Evolutionary conservation across 1,284 basidiomycete genomes (phyloP), one percentile per base, ranked within the genome.

Genomic region (Cryptococcus sp.): DNA sequence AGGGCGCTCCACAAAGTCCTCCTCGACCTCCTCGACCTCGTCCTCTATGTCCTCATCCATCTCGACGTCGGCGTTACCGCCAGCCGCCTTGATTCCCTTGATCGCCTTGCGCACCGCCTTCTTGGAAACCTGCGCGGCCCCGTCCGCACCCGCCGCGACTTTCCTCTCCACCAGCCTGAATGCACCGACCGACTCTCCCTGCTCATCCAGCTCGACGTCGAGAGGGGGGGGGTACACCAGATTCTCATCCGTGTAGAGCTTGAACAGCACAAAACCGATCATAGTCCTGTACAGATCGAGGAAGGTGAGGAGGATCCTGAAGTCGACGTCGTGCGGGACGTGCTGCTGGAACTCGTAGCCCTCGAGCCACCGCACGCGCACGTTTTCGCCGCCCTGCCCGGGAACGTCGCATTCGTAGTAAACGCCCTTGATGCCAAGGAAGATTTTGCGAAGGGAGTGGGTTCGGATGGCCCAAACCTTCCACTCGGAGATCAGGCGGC

Each of bases 251-350:
- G 89, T 88, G 80, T 95, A 99, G 21, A 99, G 84, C 79, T 97
- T 97, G 85, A 92, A 99, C 70, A 97, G 87, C 13, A 94, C 88
- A 70, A 98, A 99, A 18, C 92, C 91, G 46, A 97, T 85, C 13
- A 98, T 79, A 1, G 95, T 98, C 79, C 98, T 94, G 79, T 99
- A 98, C 9, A 99, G 84, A 77, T 99, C 96, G 70, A 98, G 80
- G 82, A 99, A 99, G 12, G 96, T 98, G 65, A 97, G 79, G 88
- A 99, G 96, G 54, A 99, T 95, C 50, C 96, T 87, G 72, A 97
- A 90, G 77, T 99, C 96, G 62, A 98, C 94, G 71, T 98, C 95
- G 48, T 86, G 78, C 8, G 96, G 96, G 68, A 96, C 93, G 66
- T 84, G 88, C 80, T 99, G 96, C 4, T 94, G 95, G 77, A 99